phyloP scores from a whole-genome alignment of 163 green algal genomes.

The Scenedesmus sp. region DNA sequence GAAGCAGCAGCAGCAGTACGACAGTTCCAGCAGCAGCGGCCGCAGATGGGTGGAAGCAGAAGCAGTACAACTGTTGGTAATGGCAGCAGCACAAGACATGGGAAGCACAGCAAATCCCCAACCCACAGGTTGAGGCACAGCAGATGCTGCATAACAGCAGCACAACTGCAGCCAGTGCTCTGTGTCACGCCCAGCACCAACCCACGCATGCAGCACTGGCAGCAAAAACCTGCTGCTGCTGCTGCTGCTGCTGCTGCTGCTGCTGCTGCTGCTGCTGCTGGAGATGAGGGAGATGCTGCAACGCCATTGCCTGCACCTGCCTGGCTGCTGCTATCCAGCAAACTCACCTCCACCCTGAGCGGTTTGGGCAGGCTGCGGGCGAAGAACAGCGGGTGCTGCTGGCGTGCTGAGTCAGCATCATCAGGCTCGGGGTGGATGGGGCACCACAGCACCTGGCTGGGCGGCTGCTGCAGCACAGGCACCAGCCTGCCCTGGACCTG shows the following conservation, averaged over 20 bases:
- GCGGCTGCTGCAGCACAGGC: conserved; percentile 34
- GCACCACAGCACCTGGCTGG: conserved; percentile 27
- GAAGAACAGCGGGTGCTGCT: conserved; percentile 39
- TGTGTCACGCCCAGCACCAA: neutral
- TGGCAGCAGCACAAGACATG: too few relatives aligned
- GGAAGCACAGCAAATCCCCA: too few relatives aligned
- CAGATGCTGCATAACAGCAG: neutral
- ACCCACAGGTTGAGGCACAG: too few relatives aligned
- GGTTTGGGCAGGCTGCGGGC: conserved; percentile 36
- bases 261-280: too few relatives aligned
- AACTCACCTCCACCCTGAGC: conserved; percentile 41
- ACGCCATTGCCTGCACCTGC: too few relatives aligned
- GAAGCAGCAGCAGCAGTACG: neutral
- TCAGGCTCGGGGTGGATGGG: conserved; percentile 35
- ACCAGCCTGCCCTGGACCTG: conserved; percentile 19
- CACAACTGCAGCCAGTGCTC: neutral
- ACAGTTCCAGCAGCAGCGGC: neutral
- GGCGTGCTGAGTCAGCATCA: neutral
- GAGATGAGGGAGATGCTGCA: too few relatives aligned
- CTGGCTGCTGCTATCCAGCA: too few relatives aligned
- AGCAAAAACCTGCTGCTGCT: neutral
- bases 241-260: too few relatives aligned
- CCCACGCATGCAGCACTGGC: neutral
- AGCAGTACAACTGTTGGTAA: too few relatives aligned
- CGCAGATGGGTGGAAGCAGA: neutral